Evolutionary conservation across 148 eudicot genomes (phyloP).

Genomic region (Rheum nobile): DNA sequence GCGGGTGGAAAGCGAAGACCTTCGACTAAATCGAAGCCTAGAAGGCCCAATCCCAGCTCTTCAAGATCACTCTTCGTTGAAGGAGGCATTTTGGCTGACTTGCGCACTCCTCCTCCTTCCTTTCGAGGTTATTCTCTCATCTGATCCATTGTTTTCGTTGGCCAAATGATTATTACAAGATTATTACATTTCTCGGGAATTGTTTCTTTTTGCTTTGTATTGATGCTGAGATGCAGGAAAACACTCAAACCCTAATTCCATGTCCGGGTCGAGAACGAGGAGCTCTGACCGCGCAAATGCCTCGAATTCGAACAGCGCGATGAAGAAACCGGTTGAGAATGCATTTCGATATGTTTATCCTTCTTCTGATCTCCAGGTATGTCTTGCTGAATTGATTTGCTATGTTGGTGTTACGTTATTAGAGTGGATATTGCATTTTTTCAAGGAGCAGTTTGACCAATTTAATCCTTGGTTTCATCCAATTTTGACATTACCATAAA

Average conservation of each 20-base stretch:
- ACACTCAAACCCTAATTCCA: slow-evolving; percentile 12
- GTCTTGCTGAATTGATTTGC: not conserved
- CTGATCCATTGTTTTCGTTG: not conserved
- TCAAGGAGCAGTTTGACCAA: not conserved
- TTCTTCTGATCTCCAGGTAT: slow-evolving; percentile 29
- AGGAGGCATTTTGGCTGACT: slow-evolving; percentile 53
- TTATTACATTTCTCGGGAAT: not conserved
- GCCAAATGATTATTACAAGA: not conserved
- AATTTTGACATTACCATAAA: not conserved
- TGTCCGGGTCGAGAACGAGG: slow-evolving; percentile 29
- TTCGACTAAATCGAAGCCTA: slow-evolving; percentile 24
- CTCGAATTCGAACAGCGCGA: slow-evolving; percentile 16
- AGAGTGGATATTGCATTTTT: not conserved
- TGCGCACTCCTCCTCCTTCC: slow-evolving; percentile 23
- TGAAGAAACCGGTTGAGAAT: slow-evolving; percentile 20
- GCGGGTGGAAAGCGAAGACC: slow-evolving; percentile 38
- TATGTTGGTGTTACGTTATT: no score
- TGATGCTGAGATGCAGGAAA: slow-evolving; percentile 30
- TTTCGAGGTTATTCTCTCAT: not conserved
- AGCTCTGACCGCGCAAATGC: slow-evolving; percentile 24
- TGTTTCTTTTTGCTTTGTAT: not conserved
- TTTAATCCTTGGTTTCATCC: not conserved
- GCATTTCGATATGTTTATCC: slow-evolving; percentile 53
- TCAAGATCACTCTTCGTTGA: slow-evolving; percentile 36
- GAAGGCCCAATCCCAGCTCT: slow-evolving; percentile 14